Evolutionary conservation across 495 filamentous ascomycete genomes (phyloP).

Genomic region (Aspergillus haitiensis): DNA sequence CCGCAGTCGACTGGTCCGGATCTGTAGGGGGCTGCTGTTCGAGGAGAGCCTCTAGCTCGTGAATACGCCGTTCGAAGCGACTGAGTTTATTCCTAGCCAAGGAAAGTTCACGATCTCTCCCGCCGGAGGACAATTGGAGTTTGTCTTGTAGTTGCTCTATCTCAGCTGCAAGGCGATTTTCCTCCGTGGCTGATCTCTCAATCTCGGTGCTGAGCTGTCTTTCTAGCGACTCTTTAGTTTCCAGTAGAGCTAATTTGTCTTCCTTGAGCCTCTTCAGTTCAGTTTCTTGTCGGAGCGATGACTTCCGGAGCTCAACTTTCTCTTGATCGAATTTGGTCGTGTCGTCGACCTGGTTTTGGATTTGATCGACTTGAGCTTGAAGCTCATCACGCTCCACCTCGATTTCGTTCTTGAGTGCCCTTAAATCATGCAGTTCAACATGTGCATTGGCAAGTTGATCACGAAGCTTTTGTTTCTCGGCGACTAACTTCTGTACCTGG

Average conservation of each 20-base stretch:
- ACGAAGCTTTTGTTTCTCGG: slow-evolving; percentile 62
- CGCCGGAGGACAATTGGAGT: slow-evolving; percentile 41
- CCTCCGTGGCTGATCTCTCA: slow-evolving; percentile 56
- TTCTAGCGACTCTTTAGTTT: slow-evolving; percentile 54
- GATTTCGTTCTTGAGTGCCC: slow-evolving; percentile 50
- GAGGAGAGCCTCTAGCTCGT: slow-evolving; percentile 59
- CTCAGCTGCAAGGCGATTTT: slow-evolving; percentile 57
- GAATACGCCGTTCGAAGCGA: slow-evolving; percentile 58
- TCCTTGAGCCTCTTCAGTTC: slow-evolving; percentile 60
- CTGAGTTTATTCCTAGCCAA: slow-evolving; percentile 55
- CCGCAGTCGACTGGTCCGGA: slow-evolving; percentile 45
- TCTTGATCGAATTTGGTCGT: slow-evolving; percentile 61
- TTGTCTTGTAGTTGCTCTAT: slow-evolving; percentile 57
- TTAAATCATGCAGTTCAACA: slow-evolving; percentile 59
- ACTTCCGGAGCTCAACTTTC: slow-evolving; percentile 59
- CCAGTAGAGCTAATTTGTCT: slow-evolving; percentile 52
- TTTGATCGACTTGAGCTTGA: slow-evolving; percentile 53
- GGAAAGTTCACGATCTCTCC: slow-evolving; percentile 51
- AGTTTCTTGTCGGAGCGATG: slow-evolving; percentile 57
- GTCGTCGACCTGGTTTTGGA: slow-evolving; percentile 51
- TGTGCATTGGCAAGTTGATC: slow-evolving; percentile 62
- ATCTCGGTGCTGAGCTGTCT: slow-evolving; percentile 55
- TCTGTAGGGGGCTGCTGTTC: slow-evolving; percentile 38
- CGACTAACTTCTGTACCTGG: slow-evolving; percentile 49
- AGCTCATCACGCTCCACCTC: slow-evolving; percentile 67